Evolutionary conservation across 345 rosid species (phyloP).

Genomic region (Rhodamnia argentea): DNA sequence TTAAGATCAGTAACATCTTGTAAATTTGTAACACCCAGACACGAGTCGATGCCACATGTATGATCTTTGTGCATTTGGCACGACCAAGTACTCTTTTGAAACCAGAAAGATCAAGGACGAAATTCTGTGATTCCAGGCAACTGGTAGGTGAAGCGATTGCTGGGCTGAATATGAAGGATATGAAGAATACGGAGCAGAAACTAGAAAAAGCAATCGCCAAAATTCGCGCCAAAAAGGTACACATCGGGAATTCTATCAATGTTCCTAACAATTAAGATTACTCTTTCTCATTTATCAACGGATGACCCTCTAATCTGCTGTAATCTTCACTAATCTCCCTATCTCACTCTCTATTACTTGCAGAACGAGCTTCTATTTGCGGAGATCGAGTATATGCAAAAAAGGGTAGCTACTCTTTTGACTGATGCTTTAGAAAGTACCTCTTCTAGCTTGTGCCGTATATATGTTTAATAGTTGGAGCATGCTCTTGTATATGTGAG

Average conservation of each 20-base stretch:
- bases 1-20: not conserved
- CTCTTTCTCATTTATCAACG: not conserved
- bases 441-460: not conserved
- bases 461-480: not conserved
- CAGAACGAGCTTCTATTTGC: constrained; percentile 86
- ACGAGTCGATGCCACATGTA: not conserved
- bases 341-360: not conserved
- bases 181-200: constrained; percentile 52
- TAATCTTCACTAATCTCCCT: not conserved
- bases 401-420: constrained; percentile 39
- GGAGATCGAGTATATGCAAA: constrained; percentile 94
- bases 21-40: not conserved
- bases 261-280: not conserved
- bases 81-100: not conserved
- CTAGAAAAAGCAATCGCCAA: constrained; percentile 71
- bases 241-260: not conserved
- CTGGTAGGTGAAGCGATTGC: constrained; percentile 74
- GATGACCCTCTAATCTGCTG: not conserved
- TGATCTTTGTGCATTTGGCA: not conserved
- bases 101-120: not conserved
- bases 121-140: constrained; percentile 30
- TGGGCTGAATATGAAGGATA: constrained; percentile 37
- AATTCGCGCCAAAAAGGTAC: constrained; percentile 94
- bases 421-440: not conserved
- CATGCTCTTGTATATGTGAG: not conserved